Percentiles rank a stretch among this genome's conserved stretches.
Evolutionary conservation across 2,329 filamentous ascomycete genomes (phyloP).

Genomic region (Chalaropsis thielavioides): DNA sequence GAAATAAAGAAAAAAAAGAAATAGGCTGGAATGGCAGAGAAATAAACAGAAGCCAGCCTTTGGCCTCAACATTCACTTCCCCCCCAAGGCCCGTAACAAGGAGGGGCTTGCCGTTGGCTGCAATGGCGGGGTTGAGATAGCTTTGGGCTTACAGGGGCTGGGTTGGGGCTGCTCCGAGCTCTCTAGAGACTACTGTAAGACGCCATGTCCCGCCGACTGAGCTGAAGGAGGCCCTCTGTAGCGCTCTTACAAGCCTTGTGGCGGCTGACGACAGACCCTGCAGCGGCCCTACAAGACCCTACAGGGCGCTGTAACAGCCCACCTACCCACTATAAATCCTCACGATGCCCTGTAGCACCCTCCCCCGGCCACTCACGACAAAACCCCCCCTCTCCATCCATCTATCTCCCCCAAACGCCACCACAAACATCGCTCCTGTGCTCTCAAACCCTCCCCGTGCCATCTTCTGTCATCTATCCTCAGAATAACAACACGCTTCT

Average conservation of each 20-base stretch:
- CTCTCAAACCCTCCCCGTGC: neutral
- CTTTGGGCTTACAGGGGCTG: neutral
- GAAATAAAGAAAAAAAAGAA: constrained; percentile 7
- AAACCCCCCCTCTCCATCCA: neutral
- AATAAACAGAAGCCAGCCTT: neutral
- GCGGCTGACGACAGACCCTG: too few relatives aligned
- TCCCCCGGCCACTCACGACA: too few relatives aligned
- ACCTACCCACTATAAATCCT: too few relatives aligned
- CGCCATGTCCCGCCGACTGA: too few relatives aligned
- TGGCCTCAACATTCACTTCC: constrained; percentile 2
- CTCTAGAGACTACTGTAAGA: too few relatives aligned
- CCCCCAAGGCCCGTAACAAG: neutral
- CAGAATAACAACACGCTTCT: neutral
- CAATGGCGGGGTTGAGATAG: neutral
- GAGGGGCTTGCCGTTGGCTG: neutral
- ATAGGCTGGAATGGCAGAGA: neutral
- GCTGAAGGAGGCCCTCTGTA: too few relatives aligned
- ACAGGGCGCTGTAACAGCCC: too few relatives aligned
- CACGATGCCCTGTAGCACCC: too few relatives aligned
- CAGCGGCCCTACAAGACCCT: too few relatives aligned
- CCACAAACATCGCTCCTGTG: too few relatives aligned
- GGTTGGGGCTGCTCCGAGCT: neutral
- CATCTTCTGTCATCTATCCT: too few relatives aligned
- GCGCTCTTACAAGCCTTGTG: too few relatives aligned
- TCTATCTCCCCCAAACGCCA: neutral